Base-by-base conservation (phyloP, 2,329 filamentous ascomycete genomes). In the Mariannaea elegans region DNA sequence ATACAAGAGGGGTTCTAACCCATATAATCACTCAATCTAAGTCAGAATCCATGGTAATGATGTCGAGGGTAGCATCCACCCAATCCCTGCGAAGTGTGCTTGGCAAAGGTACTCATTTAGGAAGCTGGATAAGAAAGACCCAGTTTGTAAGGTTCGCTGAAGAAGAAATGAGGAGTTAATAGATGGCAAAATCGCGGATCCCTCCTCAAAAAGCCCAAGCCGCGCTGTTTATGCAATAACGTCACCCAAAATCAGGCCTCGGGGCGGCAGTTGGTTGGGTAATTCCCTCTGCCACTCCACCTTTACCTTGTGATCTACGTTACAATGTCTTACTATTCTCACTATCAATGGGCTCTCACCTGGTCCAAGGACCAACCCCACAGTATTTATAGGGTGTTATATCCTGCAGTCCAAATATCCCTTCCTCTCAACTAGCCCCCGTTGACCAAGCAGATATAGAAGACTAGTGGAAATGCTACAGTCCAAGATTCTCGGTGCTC, bases 191-290 rank as follows among this genome's bases (percentile, higher is more conserved):
- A 21, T 23, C 24, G 63, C 51, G 38, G 56, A 66, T 65, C 63
- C 2, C 41, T 64, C 3, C 63, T 64, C 10, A 36, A 66, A 53
- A 2, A n/a, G 60, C 12, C 39, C 47, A 48, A 29, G 31, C 34
- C 38, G 24, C 45, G 16, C 38, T 13, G 32, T 19, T 21, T 18
- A 32, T 21, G 38, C 38, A 24, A 38, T 38, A 46, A 27, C 13
- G 27, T n/a, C 34, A 27, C 8, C 50, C n/a, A n/a, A n/a, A n/a
- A n/a, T 63, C 63, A 63, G 48, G 49, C 63, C 44, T 29, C 46
- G 14, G 24, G 27, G 27, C 27, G 27, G 27, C 27, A 7, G 27
- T 36, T n/a, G 14, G 5, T 36, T n/a, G 32, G 5, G 8, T n/a
- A n/a, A 9, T 13, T n/a, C 14, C 32, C 8, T n/a, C 32, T 13